phyloP scores from a whole-genome alignment of 257 asterid genomes.

The Gynochthodes officinalis region DNA sequence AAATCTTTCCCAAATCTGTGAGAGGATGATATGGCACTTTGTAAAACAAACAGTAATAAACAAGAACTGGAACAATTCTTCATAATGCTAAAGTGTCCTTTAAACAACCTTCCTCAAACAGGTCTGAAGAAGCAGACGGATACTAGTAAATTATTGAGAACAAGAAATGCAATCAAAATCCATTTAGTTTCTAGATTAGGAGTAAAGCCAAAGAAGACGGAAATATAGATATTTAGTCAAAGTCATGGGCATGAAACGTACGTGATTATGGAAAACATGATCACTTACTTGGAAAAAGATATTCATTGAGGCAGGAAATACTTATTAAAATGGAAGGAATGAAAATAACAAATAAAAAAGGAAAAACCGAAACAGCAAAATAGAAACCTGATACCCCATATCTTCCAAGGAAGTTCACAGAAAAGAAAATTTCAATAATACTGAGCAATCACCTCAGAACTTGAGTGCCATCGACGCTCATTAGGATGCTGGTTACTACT shows the following conservation, averaged over 20 bases:
- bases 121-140: not conserved
- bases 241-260: not conserved
- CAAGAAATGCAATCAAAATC: not conserved
- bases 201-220: not conserved
- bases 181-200: not conserved
- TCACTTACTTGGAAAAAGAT: not conserved
- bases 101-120: not conserved
- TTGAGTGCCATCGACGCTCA: constrained; percentile 55
- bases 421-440: not conserved
- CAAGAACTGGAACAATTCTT: not conserved
- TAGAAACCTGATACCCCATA: no score
- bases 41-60: not conserved
- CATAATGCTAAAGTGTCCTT: not conserved
- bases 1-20: constrained; percentile 74
- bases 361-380: not conserved
- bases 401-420: not conserved
- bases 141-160: not conserved
- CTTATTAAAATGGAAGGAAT: not conserved
- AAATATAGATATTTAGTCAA: not conserved
- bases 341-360: not conserved
- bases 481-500: constrained; percentile 38
- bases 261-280: not conserved
- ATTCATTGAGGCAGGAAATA: constrained; percentile 3
- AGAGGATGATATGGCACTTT: constrained; percentile 10
- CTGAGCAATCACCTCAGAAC: constrained; percentile 66